Base-by-base conservation (phyloP, 2,329 filamentous ascomycete species). In the Lecanicillium sp. region DNA sequence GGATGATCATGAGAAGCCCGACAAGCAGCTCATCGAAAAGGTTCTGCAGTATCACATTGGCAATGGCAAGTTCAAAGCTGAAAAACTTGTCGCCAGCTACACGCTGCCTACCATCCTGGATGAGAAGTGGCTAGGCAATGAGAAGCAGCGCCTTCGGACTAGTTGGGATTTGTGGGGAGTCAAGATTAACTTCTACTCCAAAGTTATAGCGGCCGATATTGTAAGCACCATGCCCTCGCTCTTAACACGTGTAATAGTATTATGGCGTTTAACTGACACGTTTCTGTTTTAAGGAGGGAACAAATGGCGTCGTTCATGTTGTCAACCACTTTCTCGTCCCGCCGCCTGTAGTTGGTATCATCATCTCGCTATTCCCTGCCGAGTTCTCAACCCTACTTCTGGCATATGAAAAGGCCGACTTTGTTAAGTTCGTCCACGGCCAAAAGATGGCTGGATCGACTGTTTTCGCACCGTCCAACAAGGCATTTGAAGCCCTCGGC, bases 271-370 rank as follows among this genome's bases (percentile, higher is more conserved):
- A n/a, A n/a, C n/a, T n/a, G n/a, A n/a, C n/a, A n/a, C n/a, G n/a
- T n/a, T n/a, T n/a, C n/a, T n/a, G n/a, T n/a, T n/a, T n/a, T n/a
- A 6, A 25, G 22, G 22, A 74, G 54, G 82, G 79, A 29, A 81
- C 76, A 44, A 94, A 94, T 54, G 88, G 89, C 30, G 69, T 92
- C 29, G 77, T 94, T 47, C 88, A 95, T 59, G 83, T 75, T 32
- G 64, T 95, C 39, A 77, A 88, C 63, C 71, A 68, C 44, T 67
- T 92, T 39, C 71, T 95, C n/a, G 52, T 90, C 8, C 87, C 87
- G 3, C 89, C 88, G 0, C 81, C 84, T 1, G 64, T 66, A 18
- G 66, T 77, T 31, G 68, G 77, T 38, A 55, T 53, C 18, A 52
- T 63, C 40, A 59, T 78, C 33, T 69, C 74, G 9, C 77, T 89